phyloP scores from a whole-genome alignment of 768 basidiomycete genomes.

The Rhizopogon rudus region DNA sequence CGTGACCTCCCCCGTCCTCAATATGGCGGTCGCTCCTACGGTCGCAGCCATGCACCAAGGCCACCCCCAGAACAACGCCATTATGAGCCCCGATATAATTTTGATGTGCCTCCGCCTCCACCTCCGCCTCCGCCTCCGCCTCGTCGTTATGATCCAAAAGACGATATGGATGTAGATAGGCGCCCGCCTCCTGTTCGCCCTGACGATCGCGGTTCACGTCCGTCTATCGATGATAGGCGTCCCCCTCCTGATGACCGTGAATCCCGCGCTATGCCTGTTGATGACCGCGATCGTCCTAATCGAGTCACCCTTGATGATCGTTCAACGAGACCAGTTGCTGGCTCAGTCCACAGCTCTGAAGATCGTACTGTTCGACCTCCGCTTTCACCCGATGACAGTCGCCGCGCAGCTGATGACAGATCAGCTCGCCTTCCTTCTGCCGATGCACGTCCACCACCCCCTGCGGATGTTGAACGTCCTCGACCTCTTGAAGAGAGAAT shows the following conservation, averaged over 20 bases:
- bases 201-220: conserved; percentile 22
- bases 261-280: conserved; percentile 11
- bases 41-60: conserved; percentile 33
- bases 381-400: conserved; percentile 11
- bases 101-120: conserved; percentile 20
- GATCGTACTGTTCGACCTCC: conserved; percentile 15
- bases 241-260: conserved; percentile 26
- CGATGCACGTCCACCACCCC: conserved; percentile 14
- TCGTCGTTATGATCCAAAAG: conserved; percentile 29
- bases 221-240: conserved; percentile 26
- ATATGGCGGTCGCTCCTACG: conserved; percentile 33
- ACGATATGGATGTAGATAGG: conserved; percentile 21
- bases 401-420: conserved; percentile 8
- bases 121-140: conserved; percentile 8
- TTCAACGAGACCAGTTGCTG: conserved; percentile 23
- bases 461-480: conserved; percentile 22
- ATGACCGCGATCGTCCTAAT: conserved; percentile 15
- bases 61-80: conserved; percentile 44
- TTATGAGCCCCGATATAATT: conserved; percentile 40
- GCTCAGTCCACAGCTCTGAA: conserved; percentile 15
- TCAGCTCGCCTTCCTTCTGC: conserved; percentile 10
- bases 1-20: conserved; percentile 30
- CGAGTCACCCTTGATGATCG: conserved; percentile 27
- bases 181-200: conserved; percentile 17
- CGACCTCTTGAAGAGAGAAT: conserved; percentile 36